These are phyloP conservation scores for Ophiostoma sp. DNA, from an alignment of 2,329 filamentous ascomycete genomes.

Conservation along the genomic window DNA sequence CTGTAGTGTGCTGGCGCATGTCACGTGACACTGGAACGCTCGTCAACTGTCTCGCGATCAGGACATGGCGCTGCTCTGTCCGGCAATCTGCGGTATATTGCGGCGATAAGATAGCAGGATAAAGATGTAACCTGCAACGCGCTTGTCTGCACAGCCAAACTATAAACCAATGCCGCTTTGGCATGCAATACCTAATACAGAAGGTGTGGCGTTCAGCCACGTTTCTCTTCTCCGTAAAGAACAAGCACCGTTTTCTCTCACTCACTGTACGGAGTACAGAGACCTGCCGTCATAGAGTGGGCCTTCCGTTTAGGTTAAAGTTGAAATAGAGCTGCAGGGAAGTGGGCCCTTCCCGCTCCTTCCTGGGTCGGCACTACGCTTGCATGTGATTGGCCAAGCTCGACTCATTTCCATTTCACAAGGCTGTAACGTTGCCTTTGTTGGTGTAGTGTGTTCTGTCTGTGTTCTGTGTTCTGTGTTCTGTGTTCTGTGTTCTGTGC, in stretches of 20 bases:
- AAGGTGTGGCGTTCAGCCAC: neutral
- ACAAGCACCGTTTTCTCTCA: neutral
- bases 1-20: too few relatives aligned
- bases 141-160: too few relatives aligned
- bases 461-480: neutral
- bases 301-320: neutral
- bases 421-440: conserved; percentile 16
- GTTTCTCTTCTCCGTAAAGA: neutral
- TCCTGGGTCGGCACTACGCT: neutral
- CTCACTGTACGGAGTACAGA: neutral
- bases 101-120: neutral
- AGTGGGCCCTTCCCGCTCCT: neutral
- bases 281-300: neutral
- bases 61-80: too few relatives aligned
- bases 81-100: neutral
- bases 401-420: neutral
- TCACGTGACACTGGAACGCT: too few relatives aligned
- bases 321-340: neutral
- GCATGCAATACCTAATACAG: neutral
- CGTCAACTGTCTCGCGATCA: too few relatives aligned
- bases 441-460: neutral
- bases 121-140: conserved; percentile 1
- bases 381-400: conserved; percentile 2
- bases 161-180: neutral
- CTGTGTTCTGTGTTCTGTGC: too few relatives aligned